phyloP scores from a whole-genome alignment of 352 stramenopile species.

The Phytopythium ostracodes region DNA sequence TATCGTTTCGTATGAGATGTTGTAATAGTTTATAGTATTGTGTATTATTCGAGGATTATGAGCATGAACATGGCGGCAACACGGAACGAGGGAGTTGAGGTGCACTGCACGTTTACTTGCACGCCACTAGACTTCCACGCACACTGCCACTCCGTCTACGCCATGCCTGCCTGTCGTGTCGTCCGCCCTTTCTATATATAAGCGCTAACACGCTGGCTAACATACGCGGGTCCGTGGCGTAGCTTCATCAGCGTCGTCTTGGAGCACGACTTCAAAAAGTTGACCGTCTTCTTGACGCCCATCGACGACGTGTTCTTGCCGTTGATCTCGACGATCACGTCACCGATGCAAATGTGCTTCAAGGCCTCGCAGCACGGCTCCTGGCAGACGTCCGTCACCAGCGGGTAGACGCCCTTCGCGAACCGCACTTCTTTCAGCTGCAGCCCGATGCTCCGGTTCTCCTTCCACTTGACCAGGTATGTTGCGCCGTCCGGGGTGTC shows the following conservation, averaged over 20 bases:
- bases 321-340: conserved; percentile 88
- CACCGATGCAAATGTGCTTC: conserved; percentile 79
- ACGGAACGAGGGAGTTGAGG: too few relatives aligned
- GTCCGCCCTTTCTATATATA: conserved; percentile 27
- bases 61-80: too few relatives aligned
- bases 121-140: conserved; percentile 3
- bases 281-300: conserved; percentile 88
- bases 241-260: conserved; percentile 88
- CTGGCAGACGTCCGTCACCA: conserved; percentile 82
- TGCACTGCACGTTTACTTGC: conserved; percentile 1
- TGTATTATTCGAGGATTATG: too few relatives aligned
- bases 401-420: conserved; percentile 69
- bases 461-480: conserved; percentile 88
- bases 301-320: conserved; percentile 85
- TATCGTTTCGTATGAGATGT: too few relatives aligned
- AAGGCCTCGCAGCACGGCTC: conserved; percentile 79
- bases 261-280: conserved; percentile 78
- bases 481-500: conserved; percentile 81
- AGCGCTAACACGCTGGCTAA: conserved; percentile 73
- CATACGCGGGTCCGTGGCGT: conserved; percentile 68
- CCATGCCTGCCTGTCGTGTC: neutral
- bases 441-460: conserved; percentile 80
- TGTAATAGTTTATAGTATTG: too few relatives aligned
- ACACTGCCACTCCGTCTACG: neutral
- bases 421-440: conserved; percentile 81